A percentile compares a stretch with the other conserved stretches of the same genome.
These are phyloP conservation scores for Herpetospermum pedunculosum DNA, from an alignment of 306 rosid genomes.

Conservation along the genomic window DNA sequence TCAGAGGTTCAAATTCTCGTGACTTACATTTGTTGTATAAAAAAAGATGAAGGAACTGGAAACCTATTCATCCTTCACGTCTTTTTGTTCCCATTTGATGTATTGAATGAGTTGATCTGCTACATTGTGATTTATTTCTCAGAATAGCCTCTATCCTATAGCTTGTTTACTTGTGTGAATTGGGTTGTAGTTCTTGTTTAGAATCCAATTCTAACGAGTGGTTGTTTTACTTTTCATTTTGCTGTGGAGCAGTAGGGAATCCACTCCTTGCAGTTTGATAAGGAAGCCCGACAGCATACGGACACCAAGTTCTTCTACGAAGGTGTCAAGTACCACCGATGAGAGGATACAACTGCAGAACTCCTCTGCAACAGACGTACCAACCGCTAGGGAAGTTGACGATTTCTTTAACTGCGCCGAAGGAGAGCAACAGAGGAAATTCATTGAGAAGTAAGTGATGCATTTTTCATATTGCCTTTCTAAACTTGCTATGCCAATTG, in stretches of 20 bases:
- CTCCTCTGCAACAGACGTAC: conserved; percentile 45
- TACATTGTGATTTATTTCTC: not conserved
- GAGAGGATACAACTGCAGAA: conserved; percentile 32
- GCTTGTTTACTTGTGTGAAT: not conserved
- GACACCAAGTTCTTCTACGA: conserved; percentile 80
- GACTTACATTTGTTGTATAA: too few relatives aligned
- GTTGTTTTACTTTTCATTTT: not conserved
- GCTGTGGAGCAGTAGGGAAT: conserved; percentile 58
- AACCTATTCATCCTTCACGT: not conserved
- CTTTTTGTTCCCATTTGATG: conserved; percentile 1
- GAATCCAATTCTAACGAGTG: not conserved
- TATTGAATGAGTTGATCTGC: conserved; percentile 1
- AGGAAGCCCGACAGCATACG: conserved; percentile 47
- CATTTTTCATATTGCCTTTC: not conserved
- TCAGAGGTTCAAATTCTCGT: too few relatives aligned
- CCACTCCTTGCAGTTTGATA: conserved; percentile 90
- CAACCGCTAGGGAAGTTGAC: conserved; percentile 67
- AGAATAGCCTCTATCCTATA: not conserved
- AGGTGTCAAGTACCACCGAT: conserved; percentile 45
- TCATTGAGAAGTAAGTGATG: conserved; percentile 60
- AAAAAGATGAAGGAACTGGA: conserved; percentile 7
- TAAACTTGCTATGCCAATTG: not conserved
- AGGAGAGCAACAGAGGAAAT: conserved; percentile 54
- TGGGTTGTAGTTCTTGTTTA: not conserved
- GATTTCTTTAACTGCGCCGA: conserved; percentile 70